Percentiles rank a stretch among this genome's conserved stretches.
Conservation (phyloP, 2,329 filamentous ascomycete genomes). For the Trichoderma sp. region DNA sequence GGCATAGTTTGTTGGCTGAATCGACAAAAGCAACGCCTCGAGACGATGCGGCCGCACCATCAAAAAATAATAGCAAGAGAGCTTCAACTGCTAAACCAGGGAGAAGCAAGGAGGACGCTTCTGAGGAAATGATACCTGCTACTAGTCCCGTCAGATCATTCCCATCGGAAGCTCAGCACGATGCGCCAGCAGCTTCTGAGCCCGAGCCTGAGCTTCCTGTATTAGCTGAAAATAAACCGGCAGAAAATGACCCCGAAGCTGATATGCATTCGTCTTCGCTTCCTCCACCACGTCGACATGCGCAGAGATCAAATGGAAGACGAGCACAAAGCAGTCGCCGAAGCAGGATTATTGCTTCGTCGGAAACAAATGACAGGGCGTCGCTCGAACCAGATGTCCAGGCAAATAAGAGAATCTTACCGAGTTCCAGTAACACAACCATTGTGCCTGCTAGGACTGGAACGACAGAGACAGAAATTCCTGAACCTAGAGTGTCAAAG, state of each 20-base stretch:
- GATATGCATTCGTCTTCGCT: slow-evolving; percentile 26
- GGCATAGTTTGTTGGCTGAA: slow-evolving; percentile 34
- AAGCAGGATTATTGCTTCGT: slow-evolving; percentile 2
- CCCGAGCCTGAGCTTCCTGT: slow-evolving; percentile 45
- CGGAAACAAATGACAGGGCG: slow-evolving; percentile 11
- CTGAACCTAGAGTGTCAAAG: neutral
- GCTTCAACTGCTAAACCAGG: slow-evolving; percentile 25
- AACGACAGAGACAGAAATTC: neutral
- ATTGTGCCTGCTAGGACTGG: neutral
- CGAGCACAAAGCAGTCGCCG: slow-evolving; percentile 15
- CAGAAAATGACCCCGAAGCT: slow-evolving; percentile 25
- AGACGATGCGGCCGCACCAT: slow-evolving; percentile 29
- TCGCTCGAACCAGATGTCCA: slow-evolving; percentile 8
- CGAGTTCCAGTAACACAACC: neutral
- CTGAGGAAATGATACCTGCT: slow-evolving; percentile 47
- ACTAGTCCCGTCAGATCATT: slow-evolving; percentile 44
- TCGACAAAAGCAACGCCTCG: slow-evolving; percentile 43
- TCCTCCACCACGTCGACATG: slow-evolving; percentile 17
- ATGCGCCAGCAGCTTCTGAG: slow-evolving; percentile 35
- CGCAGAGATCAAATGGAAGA: slow-evolving; percentile 16
- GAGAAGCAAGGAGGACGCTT: slow-evolving; percentile 31
- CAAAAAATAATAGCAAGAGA: slow-evolving; percentile 27
- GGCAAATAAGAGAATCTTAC: neutral
- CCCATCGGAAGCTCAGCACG: slow-evolving; percentile 34
- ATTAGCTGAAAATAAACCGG: slow-evolving; percentile 35